Conservation (phyloP, 2,329 filamentous ascomycete genomes). For the Fusarium sororula region DNA sequence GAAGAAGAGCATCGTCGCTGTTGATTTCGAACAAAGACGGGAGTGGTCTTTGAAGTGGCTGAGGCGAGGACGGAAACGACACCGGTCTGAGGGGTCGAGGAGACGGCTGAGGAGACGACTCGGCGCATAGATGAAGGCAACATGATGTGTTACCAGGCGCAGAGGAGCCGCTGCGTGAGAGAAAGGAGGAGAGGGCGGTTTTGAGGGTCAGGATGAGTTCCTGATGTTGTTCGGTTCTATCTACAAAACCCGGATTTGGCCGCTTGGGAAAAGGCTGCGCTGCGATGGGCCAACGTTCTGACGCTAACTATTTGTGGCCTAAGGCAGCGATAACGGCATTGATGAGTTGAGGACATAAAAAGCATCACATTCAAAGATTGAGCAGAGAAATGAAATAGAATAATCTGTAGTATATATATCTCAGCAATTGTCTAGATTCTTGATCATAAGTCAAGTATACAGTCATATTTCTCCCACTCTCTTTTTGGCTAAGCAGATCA, state of each 20-base stretch:
- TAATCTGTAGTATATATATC: background rate
- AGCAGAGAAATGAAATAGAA: background rate
- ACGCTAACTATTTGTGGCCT: conserved; percentile 48
- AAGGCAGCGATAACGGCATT: conserved; percentile 47
- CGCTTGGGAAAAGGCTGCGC: conserved; percentile 49
- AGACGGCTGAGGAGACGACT: conserved; percentile 58
- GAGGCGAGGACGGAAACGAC: conserved; percentile 55
- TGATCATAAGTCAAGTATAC: no score
- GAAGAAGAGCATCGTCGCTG: conserved; percentile 69
- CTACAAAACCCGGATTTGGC: conserved; percentile 51
- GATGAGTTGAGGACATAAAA: background rate
- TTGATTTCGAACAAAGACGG: conserved; percentile 53
- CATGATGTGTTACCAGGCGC: conserved; percentile 53
- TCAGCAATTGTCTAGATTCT: background rate
- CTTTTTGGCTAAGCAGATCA: background rate
- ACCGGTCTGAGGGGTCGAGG: conserved; percentile 56
- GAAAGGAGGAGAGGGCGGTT: conserved; percentile 27
- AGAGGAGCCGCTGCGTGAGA: conserved; percentile 25
- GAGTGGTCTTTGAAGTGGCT: conserved; percentile 51
- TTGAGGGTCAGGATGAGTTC: conserved; percentile 43
- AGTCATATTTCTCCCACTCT: background rate
- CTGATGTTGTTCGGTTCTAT: conserved; percentile 48
- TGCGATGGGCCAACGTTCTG: conserved; percentile 33
- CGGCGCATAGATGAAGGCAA: conserved; percentile 66
- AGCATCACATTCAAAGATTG: background rate